Percentiles rank a stretch among this genome's conserved stretches.
Conservation (phyloP, 495 filamentous ascomycete species). For the Neurospora hispaniola region DNA sequence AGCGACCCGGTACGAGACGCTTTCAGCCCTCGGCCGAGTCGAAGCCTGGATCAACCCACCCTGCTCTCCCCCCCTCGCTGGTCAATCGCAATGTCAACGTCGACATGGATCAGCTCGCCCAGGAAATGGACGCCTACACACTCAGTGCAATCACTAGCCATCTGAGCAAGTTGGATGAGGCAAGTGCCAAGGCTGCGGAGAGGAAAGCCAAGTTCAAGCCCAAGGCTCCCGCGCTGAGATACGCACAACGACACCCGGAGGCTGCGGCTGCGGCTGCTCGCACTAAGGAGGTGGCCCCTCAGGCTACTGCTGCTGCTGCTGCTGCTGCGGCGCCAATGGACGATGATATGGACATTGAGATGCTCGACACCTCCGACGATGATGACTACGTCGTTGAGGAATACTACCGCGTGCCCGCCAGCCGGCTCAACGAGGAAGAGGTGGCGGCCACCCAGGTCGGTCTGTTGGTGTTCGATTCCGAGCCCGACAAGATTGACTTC, state of each 20-base stretch:
- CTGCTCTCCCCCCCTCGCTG: constrained; percentile 30
- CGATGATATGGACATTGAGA: constrained; percentile 18
- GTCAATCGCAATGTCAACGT: constrained; percentile 28
- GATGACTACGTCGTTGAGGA: constrained; percentile 43
- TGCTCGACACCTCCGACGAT: constrained; percentile 30
- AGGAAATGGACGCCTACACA: constrained; percentile 39
- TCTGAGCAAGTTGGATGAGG: constrained; percentile 25
- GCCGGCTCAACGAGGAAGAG: constrained; percentile 27
- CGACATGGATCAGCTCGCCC: constrained; percentile 34
- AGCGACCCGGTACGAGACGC: constrained; percentile 15
- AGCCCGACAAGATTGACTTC: constrained; percentile 37
- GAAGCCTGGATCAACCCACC: constrained; percentile 7
- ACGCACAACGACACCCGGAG: constrained; percentile 38
- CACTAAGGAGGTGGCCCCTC: background rate
- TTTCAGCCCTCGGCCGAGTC: background rate
- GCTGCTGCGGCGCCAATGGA: constrained; percentile 11
- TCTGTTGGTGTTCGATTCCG: constrained; percentile 40
- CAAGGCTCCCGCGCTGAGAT: constrained; percentile 35
- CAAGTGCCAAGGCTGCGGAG: constrained; percentile 12
- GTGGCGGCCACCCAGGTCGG: constrained; percentile 32
- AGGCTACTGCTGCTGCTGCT: constrained; percentile 11
- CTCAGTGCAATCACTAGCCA: constrained; percentile 38
- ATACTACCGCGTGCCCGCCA: constrained; percentile 41
- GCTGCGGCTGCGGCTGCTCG: constrained; percentile 5
- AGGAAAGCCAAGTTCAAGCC: constrained; percentile 29